Evolutionary conservation across 768 basidiomycete species (phyloP).

Genomic region (Leccinum arenicola): DNA sequence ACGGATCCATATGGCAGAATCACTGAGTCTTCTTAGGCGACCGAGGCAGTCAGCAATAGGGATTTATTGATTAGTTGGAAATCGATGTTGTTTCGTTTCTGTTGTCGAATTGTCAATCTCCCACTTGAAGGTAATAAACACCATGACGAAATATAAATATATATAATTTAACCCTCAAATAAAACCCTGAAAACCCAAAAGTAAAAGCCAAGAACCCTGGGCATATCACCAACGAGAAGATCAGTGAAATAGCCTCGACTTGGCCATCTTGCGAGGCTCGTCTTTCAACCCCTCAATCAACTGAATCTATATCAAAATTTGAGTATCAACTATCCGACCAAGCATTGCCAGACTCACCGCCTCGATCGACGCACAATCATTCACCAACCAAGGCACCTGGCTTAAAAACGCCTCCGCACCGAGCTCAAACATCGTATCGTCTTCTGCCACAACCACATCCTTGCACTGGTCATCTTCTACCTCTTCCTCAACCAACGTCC

Average conservation of each 20-base stretch:
- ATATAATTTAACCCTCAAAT: too few relatives aligned
- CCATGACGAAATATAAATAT: too few relatives aligned
- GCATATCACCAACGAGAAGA: too few relatives aligned
- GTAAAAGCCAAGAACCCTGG: too few relatives aligned
- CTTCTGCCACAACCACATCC: background rate
- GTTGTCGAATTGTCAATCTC: too few relatives aligned
- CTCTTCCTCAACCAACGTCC: background rate
- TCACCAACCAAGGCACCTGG: slow-evolving; percentile 4
- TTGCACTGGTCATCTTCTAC: background rate
- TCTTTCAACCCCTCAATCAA: too few relatives aligned
- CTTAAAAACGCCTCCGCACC: slow-evolving; percentile 7
- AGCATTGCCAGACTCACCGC: background rate
- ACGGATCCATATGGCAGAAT: slow-evolving; percentile 42
- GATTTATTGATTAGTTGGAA: too few relatives aligned
- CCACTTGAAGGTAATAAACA: too few relatives aligned
- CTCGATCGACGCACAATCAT: background rate
- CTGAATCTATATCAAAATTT: too few relatives aligned
- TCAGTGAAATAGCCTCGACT: background rate
- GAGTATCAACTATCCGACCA: background rate
- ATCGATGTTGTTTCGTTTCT: too few relatives aligned
- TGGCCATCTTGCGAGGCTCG: background rate
- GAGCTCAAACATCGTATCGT: slow-evolving; percentile 14
- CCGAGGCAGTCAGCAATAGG: too few relatives aligned
- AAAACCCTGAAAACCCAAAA: background rate
- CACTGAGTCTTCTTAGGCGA: too few relatives aligned